These are phyloP conservation scores for Tuber borchii DNA, from an alignment of 495 filamentous ascomycete genomes.

Conservation along the genomic window DNA sequence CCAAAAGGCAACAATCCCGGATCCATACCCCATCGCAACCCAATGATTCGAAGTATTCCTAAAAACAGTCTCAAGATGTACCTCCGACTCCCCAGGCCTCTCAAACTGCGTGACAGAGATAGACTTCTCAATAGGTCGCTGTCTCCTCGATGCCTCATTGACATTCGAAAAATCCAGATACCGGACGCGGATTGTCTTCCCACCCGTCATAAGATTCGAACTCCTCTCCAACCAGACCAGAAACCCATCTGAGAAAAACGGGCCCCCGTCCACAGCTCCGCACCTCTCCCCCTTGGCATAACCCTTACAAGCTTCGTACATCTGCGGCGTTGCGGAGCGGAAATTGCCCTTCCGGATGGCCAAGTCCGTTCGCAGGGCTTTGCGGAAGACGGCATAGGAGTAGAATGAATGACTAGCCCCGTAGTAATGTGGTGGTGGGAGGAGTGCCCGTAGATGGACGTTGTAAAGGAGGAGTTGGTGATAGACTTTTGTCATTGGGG, in stretches of 20 bases:
- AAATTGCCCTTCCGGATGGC: constrained; percentile 23
- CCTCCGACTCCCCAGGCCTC: constrained; percentile 18
- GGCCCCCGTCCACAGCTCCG: constrained; percentile 23
- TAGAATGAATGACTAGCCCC: constrained; percentile 11
- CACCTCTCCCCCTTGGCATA: not conserved
- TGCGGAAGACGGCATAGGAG: constrained; percentile 24
- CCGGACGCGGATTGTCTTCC: constrained; percentile 12
- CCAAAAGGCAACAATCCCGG: constrained; percentile 24
- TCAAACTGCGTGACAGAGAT: constrained; percentile 20
- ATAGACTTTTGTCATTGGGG: constrained; percentile 21
- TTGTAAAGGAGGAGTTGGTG: constrained; percentile 22
- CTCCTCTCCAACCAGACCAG: constrained; percentile 24
- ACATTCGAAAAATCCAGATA: constrained; percentile 20
- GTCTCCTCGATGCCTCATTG: constrained; percentile 5
- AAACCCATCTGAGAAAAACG: constrained; percentile 27
- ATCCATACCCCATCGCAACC: constrained; percentile 24
- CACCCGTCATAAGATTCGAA: not conserved
- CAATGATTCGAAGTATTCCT: constrained; percentile 17
- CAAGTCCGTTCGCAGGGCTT: constrained; percentile 23
- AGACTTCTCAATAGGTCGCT: constrained; percentile 10
- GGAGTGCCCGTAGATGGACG: constrained; percentile 10
- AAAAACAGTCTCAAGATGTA: constrained; percentile 17
- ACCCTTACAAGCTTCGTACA: constrained; percentile 11
- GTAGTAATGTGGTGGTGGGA: constrained; percentile 19
- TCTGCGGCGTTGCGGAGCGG: constrained; percentile 8